Percentiles rank a stretch among this genome's conserved stretches.
These are phyloP conservation scores for Tieghemostelium lacteum DNA, from an alignment of 78 protist genomes.

Conservation along the genomic window DNA sequence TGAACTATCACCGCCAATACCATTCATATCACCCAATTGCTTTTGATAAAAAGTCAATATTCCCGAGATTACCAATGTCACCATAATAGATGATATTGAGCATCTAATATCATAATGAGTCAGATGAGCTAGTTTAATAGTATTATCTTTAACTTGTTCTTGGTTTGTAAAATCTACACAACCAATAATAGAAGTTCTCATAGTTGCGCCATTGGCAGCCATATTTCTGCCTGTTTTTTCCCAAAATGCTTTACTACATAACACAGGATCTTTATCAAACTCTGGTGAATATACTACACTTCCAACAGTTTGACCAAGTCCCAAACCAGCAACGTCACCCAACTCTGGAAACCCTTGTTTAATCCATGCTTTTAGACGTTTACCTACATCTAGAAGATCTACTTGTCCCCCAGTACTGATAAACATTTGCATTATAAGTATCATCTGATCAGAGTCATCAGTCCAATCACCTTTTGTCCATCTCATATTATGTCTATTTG, in stretches of 20 bases:
- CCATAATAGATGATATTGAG: conserved; percentile 10
- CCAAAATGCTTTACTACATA: conserved; percentile 63
- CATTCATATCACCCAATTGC: background rate
- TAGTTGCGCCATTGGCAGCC: conserved; percentile 85
- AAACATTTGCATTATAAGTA: conserved; percentile 51
- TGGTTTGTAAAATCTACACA: conserved; percentile 18
- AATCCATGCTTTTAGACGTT: conserved; percentile 35
- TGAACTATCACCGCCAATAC: background rate
- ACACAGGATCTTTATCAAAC: conserved; percentile 19
- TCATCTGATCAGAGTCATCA: conserved; percentile 84
- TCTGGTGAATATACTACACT: conserved; percentile 2
- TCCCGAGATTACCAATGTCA: background rate
- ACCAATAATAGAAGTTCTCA: conserved; percentile 81
- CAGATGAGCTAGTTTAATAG: conserved; percentile 10
- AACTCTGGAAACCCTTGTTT: conserved; percentile 65
- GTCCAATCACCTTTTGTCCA: conserved; percentile 82
- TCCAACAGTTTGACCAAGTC: conserved; percentile 82
- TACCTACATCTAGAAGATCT: conserved; percentile 22
- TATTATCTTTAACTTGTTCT: conserved; percentile 29
- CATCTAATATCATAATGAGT: conserved; percentile 73
- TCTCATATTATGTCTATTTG: conserved; percentile 51
- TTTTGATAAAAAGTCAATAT: too few species aligned
- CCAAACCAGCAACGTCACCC: conserved; percentile 76
- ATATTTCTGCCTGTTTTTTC: background rate
- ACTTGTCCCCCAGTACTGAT: conserved; percentile 7